Evolutionary conservation across 192 early-diverging fungal genomes (phyloP).

Genomic region (Funneliformis geosporum): DNA sequence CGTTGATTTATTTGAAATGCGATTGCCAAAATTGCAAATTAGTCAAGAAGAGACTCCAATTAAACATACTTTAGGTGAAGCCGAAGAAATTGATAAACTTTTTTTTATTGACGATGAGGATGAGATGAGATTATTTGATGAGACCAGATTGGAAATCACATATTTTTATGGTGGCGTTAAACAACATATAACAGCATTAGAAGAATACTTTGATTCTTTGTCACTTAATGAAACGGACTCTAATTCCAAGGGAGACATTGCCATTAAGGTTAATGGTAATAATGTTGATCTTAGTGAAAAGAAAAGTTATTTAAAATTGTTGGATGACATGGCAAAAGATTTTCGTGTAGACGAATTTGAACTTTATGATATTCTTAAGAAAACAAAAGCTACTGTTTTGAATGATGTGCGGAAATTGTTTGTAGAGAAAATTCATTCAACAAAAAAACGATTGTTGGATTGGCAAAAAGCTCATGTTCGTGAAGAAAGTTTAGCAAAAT

Average conservation of each 20-base stretch:
- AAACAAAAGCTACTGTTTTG: slow-evolving; percentile 38
- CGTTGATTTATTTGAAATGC: slow-evolving; percentile 67
- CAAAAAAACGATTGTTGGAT: slow-evolving; percentile 42
- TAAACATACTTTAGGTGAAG: slow-evolving; percentile 39
- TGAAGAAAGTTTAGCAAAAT: slow-evolving; percentile 31
- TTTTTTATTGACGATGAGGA: slow-evolving; percentile 45
- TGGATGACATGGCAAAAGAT: slow-evolving; percentile 39
- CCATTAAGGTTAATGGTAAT: background rate
- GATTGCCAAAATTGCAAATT: slow-evolving; percentile 61
- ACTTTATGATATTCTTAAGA: slow-evolving; percentile 44
- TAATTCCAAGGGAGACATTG: background rate
- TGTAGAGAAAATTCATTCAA: slow-evolving; percentile 37
- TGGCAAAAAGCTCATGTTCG: slow-evolving; percentile 54
- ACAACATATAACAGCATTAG: slow-evolving; percentile 47
- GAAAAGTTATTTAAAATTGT: slow-evolving; percentile 15
- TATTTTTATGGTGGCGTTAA: slow-evolving; percentile 52
- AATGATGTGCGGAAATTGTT: slow-evolving; percentile 59
- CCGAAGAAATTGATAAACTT: slow-evolving; percentile 40
- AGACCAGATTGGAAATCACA: slow-evolving; percentile 44
- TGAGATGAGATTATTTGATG: slow-evolving; percentile 27
- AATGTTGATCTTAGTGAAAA: slow-evolving; percentile 12
- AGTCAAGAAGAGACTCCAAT: slow-evolving; percentile 31
- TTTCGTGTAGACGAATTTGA: slow-evolving; percentile 52
- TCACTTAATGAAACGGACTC: slow-evolving; percentile 15
- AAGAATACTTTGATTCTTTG: slow-evolving; percentile 36